phyloP scores from a whole-genome alignment of 2,329 filamentous ascomycete genomes.

The Verruconis gallopava region DNA sequence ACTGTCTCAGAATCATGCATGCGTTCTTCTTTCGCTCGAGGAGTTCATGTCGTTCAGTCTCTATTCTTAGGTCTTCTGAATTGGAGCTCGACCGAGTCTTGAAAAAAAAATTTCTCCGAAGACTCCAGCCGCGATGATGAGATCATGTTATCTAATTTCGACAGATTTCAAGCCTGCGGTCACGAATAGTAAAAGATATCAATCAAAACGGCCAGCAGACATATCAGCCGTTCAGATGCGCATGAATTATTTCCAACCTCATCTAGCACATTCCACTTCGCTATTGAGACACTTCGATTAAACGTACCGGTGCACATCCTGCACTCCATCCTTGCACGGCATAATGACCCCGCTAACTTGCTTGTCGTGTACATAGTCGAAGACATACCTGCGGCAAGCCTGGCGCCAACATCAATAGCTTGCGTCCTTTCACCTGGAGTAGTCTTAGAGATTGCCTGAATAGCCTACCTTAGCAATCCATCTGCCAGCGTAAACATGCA shows the following conservation, averaged over 20 bases:
- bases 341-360: constrained; percentile 7
- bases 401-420: too few relatives aligned
- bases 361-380: constrained; percentile 12
- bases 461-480: too few relatives aligned
- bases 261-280: constrained; percentile 8
- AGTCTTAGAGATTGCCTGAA: too few relatives aligned
- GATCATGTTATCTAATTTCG: constrained; percentile 5
- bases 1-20: too few relatives aligned
- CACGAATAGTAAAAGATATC: too few relatives aligned
- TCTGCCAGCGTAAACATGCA: too few relatives aligned
- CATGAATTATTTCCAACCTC: constrained; percentile 3
- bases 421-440: too few relatives aligned
- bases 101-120: background rate
- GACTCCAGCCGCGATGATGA: constrained; percentile 5
- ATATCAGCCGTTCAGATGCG: constrained; percentile 2
- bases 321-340: constrained; percentile 2
- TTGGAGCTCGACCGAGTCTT: constrained; percentile 6
- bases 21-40: constrained; percentile 7
- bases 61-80: constrained; percentile 4
- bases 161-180: too few relatives aligned
- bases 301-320: constrained; percentile 4
- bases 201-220: background rate
- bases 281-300: constrained; percentile 7
- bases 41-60: background rate
- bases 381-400: constrained; percentile 10